Evolutionary conservation across 2,329 filamentous ascomycete genomes (phyloP).

Genomic region (Juglanconis juglandina): DNA sequence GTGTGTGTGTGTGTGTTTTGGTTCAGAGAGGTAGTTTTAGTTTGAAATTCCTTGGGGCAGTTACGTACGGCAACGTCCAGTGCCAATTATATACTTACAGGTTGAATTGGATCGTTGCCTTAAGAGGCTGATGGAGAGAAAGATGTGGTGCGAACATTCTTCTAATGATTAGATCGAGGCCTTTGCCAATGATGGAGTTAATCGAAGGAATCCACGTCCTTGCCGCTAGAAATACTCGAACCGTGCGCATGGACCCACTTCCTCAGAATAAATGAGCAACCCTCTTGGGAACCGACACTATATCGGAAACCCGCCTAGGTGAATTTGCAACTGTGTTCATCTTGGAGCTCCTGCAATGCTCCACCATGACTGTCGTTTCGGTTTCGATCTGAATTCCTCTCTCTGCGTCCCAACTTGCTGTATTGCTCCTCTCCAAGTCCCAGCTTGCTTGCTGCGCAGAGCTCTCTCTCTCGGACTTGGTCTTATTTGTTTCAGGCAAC

Average conservation of each 20-base stretch:
- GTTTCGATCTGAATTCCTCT: not conserved
- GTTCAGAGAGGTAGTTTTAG: too few relatives aligned
- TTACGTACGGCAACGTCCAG: too few relatives aligned
- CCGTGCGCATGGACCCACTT: not conserved
- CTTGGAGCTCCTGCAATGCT: not conserved
- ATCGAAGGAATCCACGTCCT: too few relatives aligned
- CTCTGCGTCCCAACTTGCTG: not conserved
- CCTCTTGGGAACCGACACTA: not conserved
- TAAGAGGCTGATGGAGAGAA: too few relatives aligned
- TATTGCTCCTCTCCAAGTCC: not conserved
- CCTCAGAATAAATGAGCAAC: conserved; percentile 6
- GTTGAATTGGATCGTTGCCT: too few relatives aligned
- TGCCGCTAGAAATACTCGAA: not conserved
- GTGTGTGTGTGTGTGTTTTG: too few relatives aligned
- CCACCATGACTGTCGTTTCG: conserved; percentile 1
- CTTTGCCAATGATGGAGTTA: too few relatives aligned
- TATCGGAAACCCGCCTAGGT: not conserved
- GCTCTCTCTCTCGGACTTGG: not conserved
- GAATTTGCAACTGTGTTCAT: not conserved
- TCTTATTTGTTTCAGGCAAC: not conserved
- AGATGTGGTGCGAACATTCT: too few relatives aligned
- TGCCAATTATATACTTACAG: too few relatives aligned
- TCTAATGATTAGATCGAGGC: too few relatives aligned
- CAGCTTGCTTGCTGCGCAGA: not conserved
- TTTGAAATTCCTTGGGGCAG: too few relatives aligned